phyloP scores from a whole-genome alignment of 208 protist genomes.

The Polymyxa betae region DNA sequence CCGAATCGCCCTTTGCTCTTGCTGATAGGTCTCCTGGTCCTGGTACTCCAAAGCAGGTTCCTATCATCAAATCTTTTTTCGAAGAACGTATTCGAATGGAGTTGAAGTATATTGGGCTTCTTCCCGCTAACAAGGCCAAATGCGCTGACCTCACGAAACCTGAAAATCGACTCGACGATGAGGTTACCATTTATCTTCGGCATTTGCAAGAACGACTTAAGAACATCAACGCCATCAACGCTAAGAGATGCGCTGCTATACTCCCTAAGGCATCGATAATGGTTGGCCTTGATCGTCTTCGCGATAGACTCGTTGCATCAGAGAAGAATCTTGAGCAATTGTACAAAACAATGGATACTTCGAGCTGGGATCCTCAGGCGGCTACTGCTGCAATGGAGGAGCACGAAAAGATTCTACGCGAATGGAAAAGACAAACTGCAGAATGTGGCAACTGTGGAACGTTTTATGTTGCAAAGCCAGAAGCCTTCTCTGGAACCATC shows the following conservation, averaged over 20 bases:
- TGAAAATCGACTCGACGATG: slow-evolving; percentile 33
- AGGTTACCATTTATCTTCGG: slow-evolving; percentile 47
- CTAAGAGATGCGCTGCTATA: not conserved
- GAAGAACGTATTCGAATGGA: slow-evolving; percentile 29
- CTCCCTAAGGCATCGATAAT: not conserved
- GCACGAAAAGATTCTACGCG: not conserved
- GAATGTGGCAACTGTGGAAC: slow-evolving; percentile 3
- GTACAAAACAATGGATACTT: slow-evolving; percentile 31
- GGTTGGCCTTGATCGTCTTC: not conserved
- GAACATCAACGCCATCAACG: slow-evolving; percentile 31
- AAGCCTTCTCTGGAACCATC: not conserved
- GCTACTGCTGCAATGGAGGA: not conserved
- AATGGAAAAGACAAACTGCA: not conserved
- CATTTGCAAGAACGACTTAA: not conserved
- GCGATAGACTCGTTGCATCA: not conserved
- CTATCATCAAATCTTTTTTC: slow-evolving; percentile 26
- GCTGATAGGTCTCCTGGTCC: not conserved
- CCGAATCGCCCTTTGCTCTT: not conserved
- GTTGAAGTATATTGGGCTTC: slow-evolving; percentile 12
- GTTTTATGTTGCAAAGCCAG: not conserved
- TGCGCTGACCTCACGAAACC: slow-evolving; percentile 7
- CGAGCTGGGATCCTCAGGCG: not conserved
- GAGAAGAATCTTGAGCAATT: slow-evolving; percentile 14
- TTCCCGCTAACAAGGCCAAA: slow-evolving; percentile 36
- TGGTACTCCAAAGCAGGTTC: not conserved